Evolutionary conservation across 441 rosid genomes (phyloP), one percentile per base, ranked within the genome.

Genomic region (Pelargonium myrrhifolium): DNA sequence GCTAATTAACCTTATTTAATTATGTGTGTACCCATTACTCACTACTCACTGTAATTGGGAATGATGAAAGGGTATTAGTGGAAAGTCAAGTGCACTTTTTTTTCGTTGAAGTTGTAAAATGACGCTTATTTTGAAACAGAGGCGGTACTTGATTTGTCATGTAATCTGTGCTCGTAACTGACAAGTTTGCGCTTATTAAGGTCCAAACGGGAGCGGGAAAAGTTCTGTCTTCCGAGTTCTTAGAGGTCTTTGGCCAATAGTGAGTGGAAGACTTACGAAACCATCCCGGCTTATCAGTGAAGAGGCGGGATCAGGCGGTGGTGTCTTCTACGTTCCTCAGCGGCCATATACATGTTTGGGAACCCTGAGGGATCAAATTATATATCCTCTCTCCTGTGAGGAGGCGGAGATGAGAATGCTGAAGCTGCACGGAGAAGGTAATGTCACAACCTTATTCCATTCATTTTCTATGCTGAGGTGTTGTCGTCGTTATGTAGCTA

Each of bases 161-260:
- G 53, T 40, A 71, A 49, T 66, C 61, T 62, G 69, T 69, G 63
- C 66, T 76, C 66, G 31, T 63, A 75, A 66, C 75, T 78, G 58
- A 80, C 72, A 43, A 76, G 72, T 66, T 21, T 68, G 67, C 62
- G 74, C 80, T 58, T 35, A 35, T 76, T 51, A 79, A 94, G 99
- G 99, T 83, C 99, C 99, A 61, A 95, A 95, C 40, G 99, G 99
- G 59, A 90, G 98, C 31, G 99, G 99, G 51, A 95, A 95, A 75
- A 95, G 98, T 76, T 92, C 97, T 43, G 75, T 95, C 66, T 95
- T 95, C 86, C 89, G 99, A 85, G 95, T 86, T 72, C 97, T 95
- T 72, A 81, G 89, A 74, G 96, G 93, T 78, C 87, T 92, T 64
- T 95, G 99, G 99, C 98, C 99, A 24, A 81, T 85, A 74, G 93